phyloP scores from a whole-genome alignment of 2,329 filamentous ascomycete genomes.

The Botrytis fragariae region DNA sequence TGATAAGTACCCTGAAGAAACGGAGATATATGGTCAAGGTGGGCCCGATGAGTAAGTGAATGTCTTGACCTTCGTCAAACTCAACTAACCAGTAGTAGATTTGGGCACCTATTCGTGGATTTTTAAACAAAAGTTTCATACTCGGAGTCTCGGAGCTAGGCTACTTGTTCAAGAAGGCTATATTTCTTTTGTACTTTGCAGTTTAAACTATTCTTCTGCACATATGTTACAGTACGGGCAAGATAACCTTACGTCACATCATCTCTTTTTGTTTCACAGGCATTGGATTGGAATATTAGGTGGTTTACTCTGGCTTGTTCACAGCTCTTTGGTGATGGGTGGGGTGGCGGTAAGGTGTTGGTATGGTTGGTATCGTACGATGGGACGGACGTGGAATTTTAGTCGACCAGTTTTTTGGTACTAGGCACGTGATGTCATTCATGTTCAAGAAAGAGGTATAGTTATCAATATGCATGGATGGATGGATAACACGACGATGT shows the following conservation, averaged over 20 bases:
- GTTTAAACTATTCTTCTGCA: conserved; percentile 25
- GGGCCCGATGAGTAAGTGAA: conserved; percentile 81
- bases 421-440: background rate
- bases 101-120: conserved; percentile 30
- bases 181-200: conserved; percentile 20
- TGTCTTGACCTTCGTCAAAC: conserved; percentile 33
- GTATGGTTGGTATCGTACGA: conserved; percentile 1
- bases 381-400: background rate
- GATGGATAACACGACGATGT: background rate
- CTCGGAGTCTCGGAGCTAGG: conserved; percentile 1
- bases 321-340: background rate
- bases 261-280: conserved; percentile 22
- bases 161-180: background rate
- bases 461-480: background rate
- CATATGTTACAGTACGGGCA: conserved; percentile 26
- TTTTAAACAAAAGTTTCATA: conserved; percentile 19
- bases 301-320: conserved; percentile 10
- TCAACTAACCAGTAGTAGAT: conserved; percentile 23
- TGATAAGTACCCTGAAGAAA: conserved; percentile 96
- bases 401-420: conserved; percentile 2
- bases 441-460: background rate
- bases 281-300: conserved; percentile 18
- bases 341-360: conserved; percentile 15
- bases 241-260: conserved; percentile 16
- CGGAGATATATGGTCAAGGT: conserved; percentile 78